Percentiles rank a stretch among this genome's conserved stretches.
Conservation (phyloP, 2,329 filamentous ascomycete genomes). For the Spiromastix sp. region DNA sequence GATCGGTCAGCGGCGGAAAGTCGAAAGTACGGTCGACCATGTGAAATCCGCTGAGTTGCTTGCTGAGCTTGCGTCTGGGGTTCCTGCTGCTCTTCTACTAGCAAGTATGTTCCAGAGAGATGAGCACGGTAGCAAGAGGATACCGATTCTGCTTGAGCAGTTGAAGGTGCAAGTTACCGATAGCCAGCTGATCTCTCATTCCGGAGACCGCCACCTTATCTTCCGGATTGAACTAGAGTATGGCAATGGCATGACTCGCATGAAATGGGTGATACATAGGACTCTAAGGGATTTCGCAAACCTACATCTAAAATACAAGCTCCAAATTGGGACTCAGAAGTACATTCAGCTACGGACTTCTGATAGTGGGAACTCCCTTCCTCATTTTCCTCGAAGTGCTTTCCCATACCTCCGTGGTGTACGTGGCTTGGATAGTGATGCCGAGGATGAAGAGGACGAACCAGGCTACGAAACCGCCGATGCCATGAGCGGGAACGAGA, state of each 20-base stretch:
- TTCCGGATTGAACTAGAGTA: conserved; percentile 94
- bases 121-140: conserved; percentile 88
- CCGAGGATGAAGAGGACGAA: conserved; percentile 54
- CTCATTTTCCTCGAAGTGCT: conserved; percentile 77
- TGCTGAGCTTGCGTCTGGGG: conserved; percentile 85
- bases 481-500: conserved; percentile 59
- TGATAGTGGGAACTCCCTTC: conserved; percentile 65
- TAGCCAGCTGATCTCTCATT: conserved; percentile 54
- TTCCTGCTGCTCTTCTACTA: conserved; percentile 84
- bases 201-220: conserved; percentile 61
- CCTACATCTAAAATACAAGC: conserved; percentile 85
- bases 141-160: conserved; percentile 90
- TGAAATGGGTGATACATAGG: conserved; percentile 90
- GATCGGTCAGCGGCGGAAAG: conserved; percentile 64
- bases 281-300: conserved; percentile 86
- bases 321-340: conserved; percentile 73
- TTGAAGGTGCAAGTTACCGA: conserved; percentile 80
- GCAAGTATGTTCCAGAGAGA: conserved; percentile 98
- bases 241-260: conserved; percentile 84
- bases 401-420: conserved; percentile 83
- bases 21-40: conserved; percentile 77
- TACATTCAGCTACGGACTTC: conserved; percentile 62
- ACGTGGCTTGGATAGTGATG: conserved; percentile 68
- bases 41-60: conserved; percentile 93
- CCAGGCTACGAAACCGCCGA: conserved; percentile 46